These are phyloP conservation scores for Lasiodiplodia citricola DNA, from an alignment of 2,329 filamentous ascomycete genomes.

Conservation along the genomic window DNA sequence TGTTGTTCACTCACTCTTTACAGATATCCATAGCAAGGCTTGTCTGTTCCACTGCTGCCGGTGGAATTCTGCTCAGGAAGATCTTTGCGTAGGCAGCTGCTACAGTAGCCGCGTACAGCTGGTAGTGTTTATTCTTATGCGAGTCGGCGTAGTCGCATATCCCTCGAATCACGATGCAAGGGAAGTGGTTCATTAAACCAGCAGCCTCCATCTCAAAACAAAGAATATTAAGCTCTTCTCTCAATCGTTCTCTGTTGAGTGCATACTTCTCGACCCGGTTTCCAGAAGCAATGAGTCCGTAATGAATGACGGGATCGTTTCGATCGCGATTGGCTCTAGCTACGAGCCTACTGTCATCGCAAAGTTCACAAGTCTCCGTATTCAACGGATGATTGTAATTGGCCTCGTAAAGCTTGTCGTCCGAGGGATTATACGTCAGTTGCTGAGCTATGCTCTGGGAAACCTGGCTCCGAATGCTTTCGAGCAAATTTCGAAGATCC, in stretches of 20 bases:
- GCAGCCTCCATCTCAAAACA: conserved; percentile 29
- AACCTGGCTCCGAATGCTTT: too few relatives aligned
- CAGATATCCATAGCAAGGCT: too few relatives aligned
- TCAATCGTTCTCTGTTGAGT: neutral
- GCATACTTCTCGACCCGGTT: conserved; percentile 33
- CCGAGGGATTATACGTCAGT: too few relatives aligned
- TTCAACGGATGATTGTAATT: neutral
- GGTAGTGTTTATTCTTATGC: conserved; percentile 39
- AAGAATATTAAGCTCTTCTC: neutral
- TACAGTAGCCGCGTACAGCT: conserved; percentile 36
- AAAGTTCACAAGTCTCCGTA: neutral
- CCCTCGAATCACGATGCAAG: conserved; percentile 24
- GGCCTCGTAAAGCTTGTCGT: neutral
- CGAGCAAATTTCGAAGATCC: too few relatives aligned
- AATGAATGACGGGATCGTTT: conserved; percentile 29
- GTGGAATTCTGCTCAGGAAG: too few relatives aligned
- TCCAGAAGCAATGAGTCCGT: conserved; percentile 35
- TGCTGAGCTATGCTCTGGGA: too few relatives aligned
- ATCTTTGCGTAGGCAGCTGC: conserved; percentile 36
- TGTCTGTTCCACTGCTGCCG: too few relatives aligned
- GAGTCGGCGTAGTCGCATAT: conserved; percentile 29
- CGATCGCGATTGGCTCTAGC: too few relatives aligned
- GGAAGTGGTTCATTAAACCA: conserved; percentile 27
- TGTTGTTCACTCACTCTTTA: too few relatives aligned
- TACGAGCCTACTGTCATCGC: neutral